Evolutionary conservation across 345 rosid genomes (phyloP), one percentile per base, ranked within the genome.

Genomic region (Syzygium aromaticum): DNA sequence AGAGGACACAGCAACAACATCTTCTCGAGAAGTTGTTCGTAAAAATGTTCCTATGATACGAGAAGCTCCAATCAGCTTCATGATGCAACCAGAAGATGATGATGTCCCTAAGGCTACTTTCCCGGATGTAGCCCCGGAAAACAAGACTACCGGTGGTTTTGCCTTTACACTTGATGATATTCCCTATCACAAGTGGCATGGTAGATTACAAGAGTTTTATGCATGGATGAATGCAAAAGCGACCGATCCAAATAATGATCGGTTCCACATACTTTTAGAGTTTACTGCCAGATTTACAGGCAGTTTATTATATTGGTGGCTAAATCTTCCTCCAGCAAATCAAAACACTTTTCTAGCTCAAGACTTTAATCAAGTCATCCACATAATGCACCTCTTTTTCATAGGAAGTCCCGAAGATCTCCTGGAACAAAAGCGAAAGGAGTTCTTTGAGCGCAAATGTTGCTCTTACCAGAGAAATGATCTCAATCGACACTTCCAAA

Each of bases 371-470:
- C 5, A 63, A 3, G 77, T 63, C 19, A 14, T 63, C 33, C 9
- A 0, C 10, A 28, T 63, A 13, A 16, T 14, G 14, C 77, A 59
- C n/a, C 4, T n/a, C 3, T 63, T 6, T 8, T 63, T n/a, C 3
- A 13, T 13, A 0, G 0, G 1, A 0, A n/a, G 38, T 3, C 19
- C 0, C 6, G 2, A 61, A 1, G 38, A 12, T n/a, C 73, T 61
- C 1, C 0, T 61, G 5, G 38, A n/a, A 15, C 33, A 3, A 61
- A 63, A n/a, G 11, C 12, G 8, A 4, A 40, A 23, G 21, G 28
- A 33, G 8, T 33, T 51, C 51, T 82, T 0, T 46, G 2, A 82
- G 28, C 49, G 53, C 49, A 80, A 82, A 46, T 82, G 84, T 2
- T 82, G 25, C 15, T 82, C n/a, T 11, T 49, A 17, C 28, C 4